Evolutionary conservation across 164 flowering plant species (phyloP).

Genomic region (Euptelea pleiosperma): DNA sequence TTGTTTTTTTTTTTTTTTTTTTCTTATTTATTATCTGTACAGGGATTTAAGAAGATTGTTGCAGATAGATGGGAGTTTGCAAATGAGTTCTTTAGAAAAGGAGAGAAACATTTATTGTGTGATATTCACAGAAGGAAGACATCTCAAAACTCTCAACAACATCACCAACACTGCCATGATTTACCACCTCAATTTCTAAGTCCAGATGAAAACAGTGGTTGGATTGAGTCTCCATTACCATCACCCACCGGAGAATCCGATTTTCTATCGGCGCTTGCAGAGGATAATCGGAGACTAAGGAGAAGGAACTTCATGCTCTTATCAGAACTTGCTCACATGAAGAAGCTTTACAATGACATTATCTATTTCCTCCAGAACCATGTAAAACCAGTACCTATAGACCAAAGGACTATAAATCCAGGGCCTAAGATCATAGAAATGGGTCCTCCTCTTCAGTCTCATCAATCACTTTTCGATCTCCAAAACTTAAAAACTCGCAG

Average conservation of each 20-base stretch:
- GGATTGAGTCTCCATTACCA: constrained; percentile 24
- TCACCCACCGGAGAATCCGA: constrained; percentile 16
- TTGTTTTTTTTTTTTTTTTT: neutral
- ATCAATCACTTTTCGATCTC: constrained; percentile 12
- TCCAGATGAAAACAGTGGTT: constrained; percentile 20
- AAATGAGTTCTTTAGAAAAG: constrained; percentile 50
- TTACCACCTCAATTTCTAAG: constrained; percentile 15
- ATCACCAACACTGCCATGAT: constrained; percentile 15
- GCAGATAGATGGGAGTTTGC: constrained; percentile 69
- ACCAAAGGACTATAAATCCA: constrained; percentile 15
- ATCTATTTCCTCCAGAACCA: constrained; percentile 60
- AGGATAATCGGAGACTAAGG: constrained; percentile 47
- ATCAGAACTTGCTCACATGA: constrained; percentile 62
- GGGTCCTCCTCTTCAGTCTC: constrained; percentile 17
- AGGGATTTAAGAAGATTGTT: constrained; percentile 58
- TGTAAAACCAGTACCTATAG: constrained; percentile 33
- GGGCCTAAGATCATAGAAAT: constrained; percentile 26
- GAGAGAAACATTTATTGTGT: constrained; percentile 42
- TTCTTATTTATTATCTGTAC: constrained; percentile 8
- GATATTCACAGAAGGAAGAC: constrained; percentile 57
- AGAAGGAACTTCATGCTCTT: constrained; percentile 49
- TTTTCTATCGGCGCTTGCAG: constrained; percentile 32
- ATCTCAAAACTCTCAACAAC: constrained; percentile 29
- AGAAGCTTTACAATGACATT: constrained; percentile 60
- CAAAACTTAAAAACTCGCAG: constrained; percentile 11